Evolutionary conservation across 306 rosid species (phyloP), one percentile per base, ranked within the genome.

Genomic region (Adenanthera pavonina): DNA sequence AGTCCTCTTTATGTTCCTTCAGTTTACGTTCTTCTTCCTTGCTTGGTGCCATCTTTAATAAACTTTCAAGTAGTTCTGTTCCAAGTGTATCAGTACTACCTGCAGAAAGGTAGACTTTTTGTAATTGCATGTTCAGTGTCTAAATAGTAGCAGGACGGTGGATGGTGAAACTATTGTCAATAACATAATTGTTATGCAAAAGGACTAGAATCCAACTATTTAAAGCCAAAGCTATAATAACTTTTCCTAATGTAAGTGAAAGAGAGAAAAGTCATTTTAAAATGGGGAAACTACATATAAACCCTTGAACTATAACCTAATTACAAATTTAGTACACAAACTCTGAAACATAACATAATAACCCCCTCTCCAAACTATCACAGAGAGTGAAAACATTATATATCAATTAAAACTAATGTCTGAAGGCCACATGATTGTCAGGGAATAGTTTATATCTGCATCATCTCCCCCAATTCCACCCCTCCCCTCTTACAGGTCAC

Each of bases 31-130:
- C 98, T 85, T 95, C 99, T 82, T 93, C 99, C 85, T 91, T 89
- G 64, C 92, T 95, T 47, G 98, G 99, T 78, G 98, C 97, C 99
- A 95, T 95, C 87, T 89, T 95, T 88, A 95, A 84, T 78, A 95
- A 88, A 70, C 93, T 90, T 86, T 95, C 99, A 69, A 95, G 98
- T 49, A 92, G 82, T 61, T 95, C 99, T 25, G 90, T 74, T 74
- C 98, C 99, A 78, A 95, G 93, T 56, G 93, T 88, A 74, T 95
- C 98, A 4, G 92, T 91, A 80, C 88, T 87, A 70, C 99, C 99
- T 95, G 89, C 78, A 80, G 57, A 62, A 46, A 77, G 62, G 73
- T 57, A 60, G 59, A 71, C 30, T 64, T 65, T 47, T 38, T 15
- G 75, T 46, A 70, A 49, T 54, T 64, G 66, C 65, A 19, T 30